These are phyloP conservation scores for Saccharomyces eubayanus DNA, from an alignment of 805 yeast species.

Conservation along the genomic window DNA sequence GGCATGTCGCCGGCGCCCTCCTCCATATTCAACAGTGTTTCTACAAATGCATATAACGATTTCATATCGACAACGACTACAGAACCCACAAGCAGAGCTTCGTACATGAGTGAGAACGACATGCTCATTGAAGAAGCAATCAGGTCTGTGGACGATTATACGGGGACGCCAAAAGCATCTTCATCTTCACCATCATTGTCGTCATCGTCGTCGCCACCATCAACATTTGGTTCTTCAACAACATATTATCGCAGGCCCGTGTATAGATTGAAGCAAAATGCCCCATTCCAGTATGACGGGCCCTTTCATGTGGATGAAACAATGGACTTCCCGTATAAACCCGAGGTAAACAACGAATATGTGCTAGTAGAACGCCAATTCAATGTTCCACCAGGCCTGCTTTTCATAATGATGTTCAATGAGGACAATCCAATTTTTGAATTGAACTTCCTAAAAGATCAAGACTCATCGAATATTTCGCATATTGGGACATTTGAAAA, in stretches of 20 bases:
- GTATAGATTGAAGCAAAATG: conserved; percentile 29
- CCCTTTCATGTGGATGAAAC: conserved; percentile 61
- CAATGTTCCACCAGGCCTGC: conserved; percentile 69
- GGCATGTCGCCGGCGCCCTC: background rate
- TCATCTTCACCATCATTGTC: conserved; percentile 1
- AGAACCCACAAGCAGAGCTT: conserved; percentile 24
- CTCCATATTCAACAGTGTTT: background rate
- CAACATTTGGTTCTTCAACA: background rate
- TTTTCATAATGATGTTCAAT: conserved; percentile 67
- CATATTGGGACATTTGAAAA: conserved; percentile 29
- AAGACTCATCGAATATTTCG: conserved; percentile 33
- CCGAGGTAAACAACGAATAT: conserved; percentile 41
- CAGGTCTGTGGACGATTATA: conserved; percentile 38
- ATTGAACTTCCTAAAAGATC: conserved; percentile 34
- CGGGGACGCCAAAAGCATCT: background rate
- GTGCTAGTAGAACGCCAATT: conserved; percentile 45
- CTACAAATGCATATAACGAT: conserved; percentile 9
- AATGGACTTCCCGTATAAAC: conserved; percentile 33
- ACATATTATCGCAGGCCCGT: background rate
- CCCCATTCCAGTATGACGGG: conserved; percentile 46
- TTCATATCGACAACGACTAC: conserved; percentile 9
- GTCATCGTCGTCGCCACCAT: background rate
- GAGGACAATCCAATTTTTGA: conserved; percentile 38
- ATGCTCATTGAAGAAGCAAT: conserved; percentile 29
- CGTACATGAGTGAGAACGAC: conserved; percentile 18